Evolutionary conservation across 2,329 filamentous ascomycete genomes (phyloP), one percentile per base, ranked within the genome.

Genomic region (Fusarium anguioides): DNA sequence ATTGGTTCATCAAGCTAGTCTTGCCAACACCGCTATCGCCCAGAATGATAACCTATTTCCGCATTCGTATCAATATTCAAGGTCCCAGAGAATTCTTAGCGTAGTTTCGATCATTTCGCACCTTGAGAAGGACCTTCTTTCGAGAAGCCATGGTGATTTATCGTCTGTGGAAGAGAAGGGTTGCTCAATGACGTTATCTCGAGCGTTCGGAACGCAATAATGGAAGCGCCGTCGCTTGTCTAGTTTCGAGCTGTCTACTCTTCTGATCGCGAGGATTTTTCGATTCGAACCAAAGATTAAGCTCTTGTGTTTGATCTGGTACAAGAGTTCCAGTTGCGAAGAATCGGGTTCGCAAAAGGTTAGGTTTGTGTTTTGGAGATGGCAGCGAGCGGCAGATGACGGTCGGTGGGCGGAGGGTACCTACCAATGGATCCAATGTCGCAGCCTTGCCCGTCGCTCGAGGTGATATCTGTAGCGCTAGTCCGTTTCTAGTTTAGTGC

Each of bases 1-100:
- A 99, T 98, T 99, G 96, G 84, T 99, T 99, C 96, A 99, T 99
- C 88, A 99, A 89, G 82, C 94, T 97, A 64, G 96, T 99, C 87
- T 99, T 99, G 80, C 96, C 96, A 66, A 99, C 96, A 83, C 96
- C 96, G 81, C 95, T 98, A 81, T 99, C 96, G 75, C 96, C 96
- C 74, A 99, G 90, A 82, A 99, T 98, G 77, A 99, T 99, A 77
- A 99, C 94, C 95, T 98, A 75, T 42, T 67, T 47, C 68, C 49
- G 27, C 56, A 54, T 37, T 42, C 29, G 44, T 24, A 65, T 72
- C 57, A 72, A 65, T 50, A 66, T 41, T 54, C 35, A 17, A 27
- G 14, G 17, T 37, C 29, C 23, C 42, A 10, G 11, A 26, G 5
- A 35, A 36, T 14, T 31, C 31, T 31, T 21, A 21, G 36, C 18